A percentile compares a stretch with the other conserved stretches of the same genome.
These are phyloP conservation scores for Lotmaria passim DNA, from an alignment of 208 protist species.

Conservation along the genomic window DNA sequence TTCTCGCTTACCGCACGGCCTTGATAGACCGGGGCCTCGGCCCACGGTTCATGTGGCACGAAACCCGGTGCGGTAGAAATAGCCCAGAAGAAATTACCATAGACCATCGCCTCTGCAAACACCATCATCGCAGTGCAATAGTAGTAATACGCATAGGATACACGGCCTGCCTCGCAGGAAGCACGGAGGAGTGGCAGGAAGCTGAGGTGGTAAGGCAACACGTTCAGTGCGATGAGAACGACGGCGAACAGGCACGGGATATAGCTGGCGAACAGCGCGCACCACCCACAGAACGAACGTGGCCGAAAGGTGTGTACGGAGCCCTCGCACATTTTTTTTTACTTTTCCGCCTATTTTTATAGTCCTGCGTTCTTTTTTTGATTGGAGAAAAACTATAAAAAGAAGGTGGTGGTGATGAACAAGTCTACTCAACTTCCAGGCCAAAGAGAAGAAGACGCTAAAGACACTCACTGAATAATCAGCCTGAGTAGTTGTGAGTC, in stretches of 20 bases:
- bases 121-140: conserved; percentile 58
- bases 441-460: no score
- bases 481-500: no score
- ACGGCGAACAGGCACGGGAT: conserved; percentile 51
- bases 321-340: conserved; percentile 33
- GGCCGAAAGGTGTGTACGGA: conserved; percentile 39
- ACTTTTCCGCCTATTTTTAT: no score
- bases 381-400: no score
- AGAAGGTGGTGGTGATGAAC: no score
- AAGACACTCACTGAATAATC: no score
- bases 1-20: conserved; percentile 46
- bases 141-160: conserved; percentile 59
- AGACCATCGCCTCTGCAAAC: conserved; percentile 61
- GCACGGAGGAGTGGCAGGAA: conserved; percentile 42
- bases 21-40: conserved; percentile 34
- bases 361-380: no score
- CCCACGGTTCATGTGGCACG: conserved; percentile 57
- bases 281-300: conserved; percentile 33
- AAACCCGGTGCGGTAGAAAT: conserved; percentile 68
- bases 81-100: conserved; percentile 53
- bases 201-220: conserved; percentile 56
- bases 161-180: conserved; percentile 35
- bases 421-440: no score
- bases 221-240: conserved; percentile 47
- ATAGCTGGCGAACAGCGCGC: conserved; percentile 39